phyloP scores from a whole-genome alignment of 371 early-diverging fungal species.

The Choanephora cucurbitarum region DNA sequence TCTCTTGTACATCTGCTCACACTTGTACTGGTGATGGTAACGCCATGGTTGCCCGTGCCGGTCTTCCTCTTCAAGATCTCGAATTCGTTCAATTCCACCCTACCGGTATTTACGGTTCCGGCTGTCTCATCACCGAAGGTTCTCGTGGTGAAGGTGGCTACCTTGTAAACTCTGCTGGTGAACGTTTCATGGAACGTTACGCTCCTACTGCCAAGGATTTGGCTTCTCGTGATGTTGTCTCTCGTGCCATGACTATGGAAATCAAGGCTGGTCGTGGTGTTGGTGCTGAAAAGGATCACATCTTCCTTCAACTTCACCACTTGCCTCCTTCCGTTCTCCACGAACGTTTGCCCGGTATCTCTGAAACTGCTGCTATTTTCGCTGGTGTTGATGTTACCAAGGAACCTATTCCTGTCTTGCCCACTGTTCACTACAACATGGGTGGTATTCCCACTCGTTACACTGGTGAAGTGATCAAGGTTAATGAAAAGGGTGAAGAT shows the following conservation, averaged over 20 bases:
- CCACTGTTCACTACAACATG: constrained; percentile 99
- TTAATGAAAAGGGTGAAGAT: constrained; percentile 75
- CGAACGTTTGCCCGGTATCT: constrained; percentile 97
- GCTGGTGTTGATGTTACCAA: constrained; percentile 98
- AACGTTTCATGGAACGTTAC: constrained; percentile 99
- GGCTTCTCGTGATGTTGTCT: constrained; percentile 97
- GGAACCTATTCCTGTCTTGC: constrained; percentile 98
- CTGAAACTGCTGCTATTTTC: constrained; percentile 97
- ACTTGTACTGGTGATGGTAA: constrained; percentile 99
- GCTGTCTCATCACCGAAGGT: constrained; percentile 98
- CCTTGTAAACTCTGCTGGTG: constrained; percentile 89
- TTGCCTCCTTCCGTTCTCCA: constrained; percentile 91
- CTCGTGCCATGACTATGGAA: constrained; percentile 97
- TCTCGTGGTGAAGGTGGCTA: constrained; percentile 97
- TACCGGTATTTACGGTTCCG: constrained; percentile 97
- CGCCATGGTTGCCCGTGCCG: constrained; percentile 92
- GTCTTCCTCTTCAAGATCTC: constrained; percentile 93
- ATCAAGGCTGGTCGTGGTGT: constrained; percentile 98
- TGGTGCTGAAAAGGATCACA: constrained; percentile 95
- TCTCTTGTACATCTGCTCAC: constrained; percentile 98
- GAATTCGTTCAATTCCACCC: constrained; percentile 99
- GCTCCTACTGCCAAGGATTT: constrained; percentile 98
- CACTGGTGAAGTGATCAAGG: constrained; percentile 93
- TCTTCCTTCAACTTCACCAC: constrained; percentile 94
- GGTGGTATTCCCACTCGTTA: constrained; percentile 98